Evolutionary conservation across 768 basidiomycete genomes (phyloP).

Genomic region (Multifurca ochricompacta): DNA sequence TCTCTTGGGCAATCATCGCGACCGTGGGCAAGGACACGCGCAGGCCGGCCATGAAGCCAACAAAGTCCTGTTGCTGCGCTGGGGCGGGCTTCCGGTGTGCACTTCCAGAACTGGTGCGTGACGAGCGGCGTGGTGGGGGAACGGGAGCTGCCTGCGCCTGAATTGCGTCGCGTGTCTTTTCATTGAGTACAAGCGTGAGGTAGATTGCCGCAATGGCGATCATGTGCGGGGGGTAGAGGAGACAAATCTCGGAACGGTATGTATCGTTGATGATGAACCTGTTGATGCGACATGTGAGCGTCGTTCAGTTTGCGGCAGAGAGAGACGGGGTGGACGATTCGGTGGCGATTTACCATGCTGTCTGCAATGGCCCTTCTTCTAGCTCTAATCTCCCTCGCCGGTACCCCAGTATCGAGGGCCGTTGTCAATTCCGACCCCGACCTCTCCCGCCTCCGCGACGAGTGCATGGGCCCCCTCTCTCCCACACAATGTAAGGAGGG

Average conservation of each 20-base stretch:
- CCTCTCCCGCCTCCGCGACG: conserved; percentile 48
- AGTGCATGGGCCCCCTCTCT: conserved; percentile 40
- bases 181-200: conserved; percentile 72
- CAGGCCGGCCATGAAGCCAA: conserved; percentile 77
- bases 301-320: neutral
- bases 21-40: conserved; percentile 80
- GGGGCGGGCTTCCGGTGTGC: conserved; percentile 26
- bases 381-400: conserved; percentile 74
- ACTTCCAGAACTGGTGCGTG: conserved; percentile 35
- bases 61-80: conserved; percentile 45
- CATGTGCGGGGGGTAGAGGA: conserved; percentile 92
- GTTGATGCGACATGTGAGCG: neutral
- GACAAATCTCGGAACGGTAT: conserved; percentile 85
- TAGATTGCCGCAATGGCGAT: conserved; percentile 91
- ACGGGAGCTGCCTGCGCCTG: conserved; percentile 25
- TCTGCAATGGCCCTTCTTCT: conserved; percentile 70
- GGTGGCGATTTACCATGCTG: conserved; percentile 64
- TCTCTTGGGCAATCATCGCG: conserved; percentile 83
- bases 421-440: conserved; percentile 50
- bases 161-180: conserved; percentile 42
- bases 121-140: conserved; percentile 46
- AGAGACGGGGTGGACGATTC: neutral
- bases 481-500: conserved; percentile 69
- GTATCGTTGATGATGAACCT: conserved; percentile 98
- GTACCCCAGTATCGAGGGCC: conserved; percentile 69